phyloP scores from a whole-genome alignment of 768 basidiomycete species.

The Holtermanniella nyarrowii region DNA sequence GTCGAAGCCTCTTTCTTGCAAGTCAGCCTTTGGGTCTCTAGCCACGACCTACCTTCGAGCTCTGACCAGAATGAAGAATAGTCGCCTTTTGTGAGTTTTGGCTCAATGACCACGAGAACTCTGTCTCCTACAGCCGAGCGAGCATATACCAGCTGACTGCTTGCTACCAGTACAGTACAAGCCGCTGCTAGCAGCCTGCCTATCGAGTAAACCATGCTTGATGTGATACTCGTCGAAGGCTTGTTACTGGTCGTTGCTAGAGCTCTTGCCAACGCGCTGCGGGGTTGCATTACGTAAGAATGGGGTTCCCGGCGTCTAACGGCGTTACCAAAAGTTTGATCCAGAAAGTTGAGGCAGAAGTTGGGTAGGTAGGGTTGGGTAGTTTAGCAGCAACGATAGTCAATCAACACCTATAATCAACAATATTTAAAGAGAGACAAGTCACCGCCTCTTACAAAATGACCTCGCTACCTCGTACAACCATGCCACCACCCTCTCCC shows the following conservation, averaged over 20 bases:
- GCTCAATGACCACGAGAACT: constrained; percentile 76
- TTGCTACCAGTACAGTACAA: background rate
- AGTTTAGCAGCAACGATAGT: too few relatives aligned
- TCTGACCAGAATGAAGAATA: constrained; percentile 76
- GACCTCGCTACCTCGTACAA: background rate
- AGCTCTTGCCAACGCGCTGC: too few relatives aligned
- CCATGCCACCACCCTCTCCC: background rate
- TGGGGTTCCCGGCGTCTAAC: background rate
- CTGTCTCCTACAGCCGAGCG: constrained; percentile 31
- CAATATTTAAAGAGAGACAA: background rate
- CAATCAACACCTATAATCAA: too few relatives aligned
- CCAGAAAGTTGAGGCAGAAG: too few relatives aligned
- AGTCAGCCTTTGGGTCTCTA: too few relatives aligned
- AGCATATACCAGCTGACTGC: constrained; percentile 9
- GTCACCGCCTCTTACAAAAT: background rate
- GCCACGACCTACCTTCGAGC: constrained; percentile 57
- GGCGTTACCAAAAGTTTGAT: background rate
- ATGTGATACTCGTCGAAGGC: too few relatives aligned
- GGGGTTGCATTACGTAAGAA: background rate
- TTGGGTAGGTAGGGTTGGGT: too few relatives aligned
- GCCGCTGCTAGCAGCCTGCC: background rate
- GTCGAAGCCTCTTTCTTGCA: constrained; percentile 66
- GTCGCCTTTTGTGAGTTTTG: constrained; percentile 52
- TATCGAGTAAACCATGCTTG: too few relatives aligned
- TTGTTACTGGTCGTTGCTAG: too few relatives aligned